A percentile compares a stretch with the other conserved stretches of the same genome.
These are phyloP conservation scores for Crithidia expoeki DNA, from an alignment of 208 protist species.

Conservation along the genomic window DNA sequence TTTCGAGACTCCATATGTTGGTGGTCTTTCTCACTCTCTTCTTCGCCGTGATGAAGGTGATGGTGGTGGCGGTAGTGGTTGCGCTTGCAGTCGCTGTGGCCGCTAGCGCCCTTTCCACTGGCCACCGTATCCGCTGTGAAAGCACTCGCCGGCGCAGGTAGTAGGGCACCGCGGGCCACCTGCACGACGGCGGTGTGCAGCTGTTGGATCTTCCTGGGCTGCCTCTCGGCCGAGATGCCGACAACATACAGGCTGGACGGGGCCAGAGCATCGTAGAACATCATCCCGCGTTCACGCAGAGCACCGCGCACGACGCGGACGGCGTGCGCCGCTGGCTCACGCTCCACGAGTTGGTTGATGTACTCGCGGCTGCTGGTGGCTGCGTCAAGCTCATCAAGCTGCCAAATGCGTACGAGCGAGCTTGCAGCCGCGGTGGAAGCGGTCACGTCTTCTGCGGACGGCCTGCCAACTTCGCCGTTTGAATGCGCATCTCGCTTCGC, in stretches of 20 bases:
- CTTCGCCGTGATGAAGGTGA: not conserved
- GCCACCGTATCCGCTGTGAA: constrained; percentile 16
- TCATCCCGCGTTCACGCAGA: constrained; percentile 78
- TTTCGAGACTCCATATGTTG: not conserved
- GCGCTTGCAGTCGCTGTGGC: constrained; percentile 1
- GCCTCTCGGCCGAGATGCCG: constrained; percentile 42
- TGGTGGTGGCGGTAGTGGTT: not conserved
- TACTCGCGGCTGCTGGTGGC: constrained; percentile 58
- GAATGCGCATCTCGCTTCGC: not conserved
- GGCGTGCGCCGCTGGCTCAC: constrained; percentile 77
- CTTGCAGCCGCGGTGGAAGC: constrained; percentile 6
- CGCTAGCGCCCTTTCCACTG: not conserved
- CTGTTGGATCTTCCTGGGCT: constrained; percentile 34
- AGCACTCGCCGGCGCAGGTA: constrained; percentile 39
- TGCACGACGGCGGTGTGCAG: constrained; percentile 74
- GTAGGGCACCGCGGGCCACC: constrained; percentile 63
- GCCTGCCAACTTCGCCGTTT: not conserved
- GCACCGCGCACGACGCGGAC: constrained; percentile 69
- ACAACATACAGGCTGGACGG: constrained; percentile 60
- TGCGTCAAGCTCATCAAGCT: constrained; percentile 77
- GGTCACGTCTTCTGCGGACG: constrained; percentile 3
- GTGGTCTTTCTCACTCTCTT: not conserved
- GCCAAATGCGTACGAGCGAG: constrained; percentile 51
- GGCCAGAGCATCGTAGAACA: constrained; percentile 84
- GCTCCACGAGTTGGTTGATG: constrained; percentile 73